Base-by-base conservation (phyloP, 768 basidiomycete genomes). In the Lactarius evosmus region DNA sequence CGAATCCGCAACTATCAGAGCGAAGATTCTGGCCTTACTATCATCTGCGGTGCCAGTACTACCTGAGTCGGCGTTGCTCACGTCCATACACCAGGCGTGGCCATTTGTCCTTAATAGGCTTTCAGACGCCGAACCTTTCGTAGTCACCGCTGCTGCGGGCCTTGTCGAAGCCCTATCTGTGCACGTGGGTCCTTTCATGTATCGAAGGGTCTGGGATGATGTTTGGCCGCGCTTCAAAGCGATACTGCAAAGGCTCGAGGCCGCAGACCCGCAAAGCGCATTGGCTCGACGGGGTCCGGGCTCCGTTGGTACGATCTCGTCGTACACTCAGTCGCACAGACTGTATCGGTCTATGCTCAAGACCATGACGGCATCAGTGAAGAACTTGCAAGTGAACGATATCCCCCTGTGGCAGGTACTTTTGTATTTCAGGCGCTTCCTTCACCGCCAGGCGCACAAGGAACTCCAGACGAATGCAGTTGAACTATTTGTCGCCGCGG, bases 61-160 rank as follows among this genome's bases (percentile, higher is more conserved):
- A 25, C 82, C 82, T 0, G 87, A 88, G 70, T 83, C 86, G 14
- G 84, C 88, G 17, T 81, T 98, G 19, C 82, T 98, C 44, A 91
- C 94, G 2, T 82, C 89, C 5, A 83, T 98, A 38, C 91, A 98
- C 74, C 82, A 83, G 25, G 89, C 91, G 2, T 99, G 97, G 97
- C 93, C 93, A n/a, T 92, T 88, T 73, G 85, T 99, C 68, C 76
- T 98, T 60, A 93, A 93, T 69, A 83, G 96, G 8, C 79, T 98
- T 14, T 72, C 74, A 16, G 92, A 94, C 70, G 50, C 79, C 0
- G 89, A 95, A 71, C 77, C 85, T 0, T 95, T 85, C 69, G 93
- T 98, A 32, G 83, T 94, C 66, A 83, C 83, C 59, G 88, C 89
- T 27, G 87, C 93, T 0, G 86, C 89, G 1, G 76, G 75, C 4